Evolutionary conservation across 805 yeast genomes (phyloP).

Genomic region (Candida suzukii): DNA sequence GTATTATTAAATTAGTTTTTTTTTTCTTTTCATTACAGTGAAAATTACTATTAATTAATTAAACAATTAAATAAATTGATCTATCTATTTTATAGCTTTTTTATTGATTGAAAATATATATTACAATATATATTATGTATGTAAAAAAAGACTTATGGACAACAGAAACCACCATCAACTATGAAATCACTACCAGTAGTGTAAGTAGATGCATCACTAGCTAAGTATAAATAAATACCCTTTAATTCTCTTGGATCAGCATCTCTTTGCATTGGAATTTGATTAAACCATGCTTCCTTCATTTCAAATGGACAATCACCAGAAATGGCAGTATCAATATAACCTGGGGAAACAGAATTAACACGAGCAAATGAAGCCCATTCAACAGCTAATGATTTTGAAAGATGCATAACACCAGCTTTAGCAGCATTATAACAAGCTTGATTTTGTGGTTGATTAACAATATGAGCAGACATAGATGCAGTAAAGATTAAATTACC

Average conservation of each 20-base stretch:
- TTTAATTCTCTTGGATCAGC: conserved; percentile 36
- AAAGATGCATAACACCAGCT: conserved; percentile 35
- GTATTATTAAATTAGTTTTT: too few species aligned
- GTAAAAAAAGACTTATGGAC: conserved; percentile 4
- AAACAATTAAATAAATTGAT: too few species aligned
- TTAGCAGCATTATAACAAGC: conserved; percentile 35
- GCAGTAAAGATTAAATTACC: conserved; percentile 41
- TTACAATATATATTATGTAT: too few species aligned
- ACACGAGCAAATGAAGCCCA: conserved; percentile 38
- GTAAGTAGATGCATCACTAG: conserved; percentile 41
- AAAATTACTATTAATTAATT: too few species aligned
- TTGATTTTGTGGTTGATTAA: conserved; percentile 38
- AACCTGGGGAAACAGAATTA: conserved; percentile 40
- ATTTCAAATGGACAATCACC: conserved; percentile 27
- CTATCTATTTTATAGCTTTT: too few species aligned
- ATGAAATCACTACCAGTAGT: conserved; percentile 41
- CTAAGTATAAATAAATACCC: conserved; percentile 42
- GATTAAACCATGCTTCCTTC: conserved; percentile 27
- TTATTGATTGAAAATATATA: too few species aligned
- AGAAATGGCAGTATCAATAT: conserved; percentile 38
- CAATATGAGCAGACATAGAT: conserved; percentile 43
- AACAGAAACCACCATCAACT: conserved; percentile 32
- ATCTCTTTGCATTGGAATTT: conserved; percentile 36
- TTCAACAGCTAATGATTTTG: conserved; percentile 33
- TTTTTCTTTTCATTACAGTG: too few species aligned